Conservation (phyloP, 192 early-diverging fungal genomes). For the Coemansia reversa region DNA sequence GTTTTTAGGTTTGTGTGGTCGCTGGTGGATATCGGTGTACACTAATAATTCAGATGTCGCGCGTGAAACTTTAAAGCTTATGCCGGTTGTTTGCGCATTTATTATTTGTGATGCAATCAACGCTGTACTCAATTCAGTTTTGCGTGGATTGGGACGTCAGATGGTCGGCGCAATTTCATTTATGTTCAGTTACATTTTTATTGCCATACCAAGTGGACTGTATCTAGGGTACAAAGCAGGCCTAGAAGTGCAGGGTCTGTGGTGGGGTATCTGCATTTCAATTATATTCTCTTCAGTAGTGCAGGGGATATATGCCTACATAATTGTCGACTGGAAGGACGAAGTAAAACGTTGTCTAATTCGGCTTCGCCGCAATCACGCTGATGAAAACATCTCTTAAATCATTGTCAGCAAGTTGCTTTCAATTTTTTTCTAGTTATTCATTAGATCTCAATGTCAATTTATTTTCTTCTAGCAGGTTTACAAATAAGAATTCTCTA, state of each 20-base stretch:
- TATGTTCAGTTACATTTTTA: constrained; percentile 50
- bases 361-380: constrained; percentile 10
- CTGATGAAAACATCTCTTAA: too few relatives aligned
- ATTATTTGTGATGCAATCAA: constrained; percentile 59
- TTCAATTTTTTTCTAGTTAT: too few relatives aligned
- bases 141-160: constrained; percentile 56
- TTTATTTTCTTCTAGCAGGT: too few relatives aligned
- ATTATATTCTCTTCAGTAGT: constrained; percentile 13
- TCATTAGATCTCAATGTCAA: too few relatives aligned
- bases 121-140: constrained; percentile 51
- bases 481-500: too few relatives aligned
- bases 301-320: constrained; percentile 22
- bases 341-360: constrained; percentile 24
- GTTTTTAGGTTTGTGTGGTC: constrained; percentile 14
- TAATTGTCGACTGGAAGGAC: constrained; percentile 27
- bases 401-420: too few relatives aligned
- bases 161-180: constrained; percentile 45
- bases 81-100: constrained; percentile 72
- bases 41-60: constrained; percentile 67
- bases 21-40: constrained; percentile 53
- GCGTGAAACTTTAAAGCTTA: constrained; percentile 62
- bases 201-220: constrained; percentile 47
- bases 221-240: constrained; percentile 39
- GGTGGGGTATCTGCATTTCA: constrained; percentile 35
- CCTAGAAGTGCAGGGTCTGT: constrained; percentile 30